Evolutionary conservation across 352 stramenopile genomes (phyloP).

Genomic region (Globisporangium sylvaticum): DNA sequence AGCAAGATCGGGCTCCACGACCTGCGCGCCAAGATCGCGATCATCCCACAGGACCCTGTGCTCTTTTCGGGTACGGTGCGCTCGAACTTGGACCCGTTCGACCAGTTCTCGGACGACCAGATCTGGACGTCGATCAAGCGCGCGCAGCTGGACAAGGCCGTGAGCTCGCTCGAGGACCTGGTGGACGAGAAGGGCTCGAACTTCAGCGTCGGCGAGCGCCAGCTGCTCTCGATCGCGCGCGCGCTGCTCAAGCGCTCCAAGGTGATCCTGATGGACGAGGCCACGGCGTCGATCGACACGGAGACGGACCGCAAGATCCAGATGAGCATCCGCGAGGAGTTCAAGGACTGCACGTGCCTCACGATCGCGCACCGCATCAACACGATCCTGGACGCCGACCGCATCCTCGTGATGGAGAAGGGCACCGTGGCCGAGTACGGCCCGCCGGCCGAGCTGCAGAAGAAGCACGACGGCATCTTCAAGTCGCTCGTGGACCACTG

Average conservation of each 20-base stretch:
- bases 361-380: conserved; percentile 97
- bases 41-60: conserved; percentile 94
- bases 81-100: conserved; percentile 58
- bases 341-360: conserved; percentile 91
- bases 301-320: conserved; percentile 90
- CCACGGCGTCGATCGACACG: conserved; percentile 90
- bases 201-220: conserved; percentile 93
- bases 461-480: conserved; percentile 56
- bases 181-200: conserved; percentile 91
- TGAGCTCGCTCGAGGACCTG: conserved; percentile 37
- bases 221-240: conserved; percentile 94
- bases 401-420: conserved; percentile 95
- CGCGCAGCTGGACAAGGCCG: conserved; percentile 67
- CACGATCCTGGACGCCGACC: conserved; percentile 96
- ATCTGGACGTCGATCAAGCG: conserved; percentile 84
- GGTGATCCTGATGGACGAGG: conserved; percentile 98
- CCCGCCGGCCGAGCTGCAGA: conserved; percentile 74
- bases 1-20: conserved; percentile 45
- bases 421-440: conserved; percentile 92
- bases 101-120: conserved; percentile 28
- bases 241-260: conserved; percentile 88
- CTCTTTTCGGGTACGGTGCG: conserved; percentile 93
- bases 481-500: conserved; percentile 63
- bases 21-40: conserved; percentile 59
- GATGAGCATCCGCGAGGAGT: conserved; percentile 90